Evolutionary conservation across 169 alveolate species (phyloP), one percentile per base, ranked within the genome.

Genomic region (Plasmodium relictum): DNA sequence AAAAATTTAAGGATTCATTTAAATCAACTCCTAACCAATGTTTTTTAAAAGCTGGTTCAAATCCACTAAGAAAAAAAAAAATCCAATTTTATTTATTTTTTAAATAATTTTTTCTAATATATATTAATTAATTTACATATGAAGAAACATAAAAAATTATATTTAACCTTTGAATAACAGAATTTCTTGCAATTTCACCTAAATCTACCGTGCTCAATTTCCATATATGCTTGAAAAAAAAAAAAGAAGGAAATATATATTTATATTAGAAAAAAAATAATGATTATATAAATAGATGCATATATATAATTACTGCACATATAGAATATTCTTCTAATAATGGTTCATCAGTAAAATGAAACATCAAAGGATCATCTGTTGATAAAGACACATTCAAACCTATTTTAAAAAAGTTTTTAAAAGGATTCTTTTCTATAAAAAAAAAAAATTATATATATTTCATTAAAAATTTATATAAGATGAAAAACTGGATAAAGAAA

Each of bases 291-390:
- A 9, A 45, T 45, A 48, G 12, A 16, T n/a, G 44, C 6, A 69
- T 22, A 10, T 12, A 45, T 69, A 7, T 45, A 20, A 69, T 69
- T 86, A 94, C 94, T 20, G 94, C 93, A 10, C 98, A 96, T 73
- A 96, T 93, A 20, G 98, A 95, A 83, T 97, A 97, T 85, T 97
- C 99, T 80, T 97, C 99, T 31, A 97, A 88, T 26, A 97, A 92
- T 22, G 99, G 98, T 71, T 97, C 98, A 39, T 94, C 96, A 0
- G 99, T 97, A 68, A 95, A 90, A 87, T 96, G 99, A 80, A 97
- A 94, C 95, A 97, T 97, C 68, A 97, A 88, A 6, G 99, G 99
- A 86, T 97, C 99, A 85, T 97, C 99, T 10, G 99, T 97, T 39
- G 98, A 96, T 14, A 97, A 71, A 24, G 98, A 92, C 8, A 97